Evolutionary conservation across 2,329 filamentous ascomycete genomes (phyloP).

Genomic region (Verticillium longisporum): DNA sequence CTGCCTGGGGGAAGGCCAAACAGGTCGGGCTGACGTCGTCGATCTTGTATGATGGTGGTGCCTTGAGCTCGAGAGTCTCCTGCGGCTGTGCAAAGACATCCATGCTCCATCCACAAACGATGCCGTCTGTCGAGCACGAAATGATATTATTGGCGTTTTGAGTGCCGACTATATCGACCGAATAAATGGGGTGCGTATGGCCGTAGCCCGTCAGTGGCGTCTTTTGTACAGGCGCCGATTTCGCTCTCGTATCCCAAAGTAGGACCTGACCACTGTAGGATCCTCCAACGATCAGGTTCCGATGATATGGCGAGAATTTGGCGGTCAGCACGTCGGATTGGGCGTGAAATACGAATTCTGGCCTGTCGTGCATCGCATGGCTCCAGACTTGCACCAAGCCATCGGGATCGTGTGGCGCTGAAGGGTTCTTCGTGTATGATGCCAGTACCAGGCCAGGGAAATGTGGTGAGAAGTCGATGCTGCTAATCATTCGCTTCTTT

Average conservation of each 20-base stretch:
- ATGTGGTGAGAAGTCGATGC: conserved; percentile 92
- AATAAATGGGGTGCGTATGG: conserved; percentile 95
- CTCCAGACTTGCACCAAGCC: conserved; percentile 97
- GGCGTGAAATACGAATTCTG: conserved; percentile 94
- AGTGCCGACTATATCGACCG: conserved; percentile 89
- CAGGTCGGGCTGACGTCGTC: conserved; percentile 94
- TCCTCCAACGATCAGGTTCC: conserved; percentile 90
- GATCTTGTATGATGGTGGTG: conserved; percentile 79
- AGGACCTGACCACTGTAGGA: conserved; percentile 96
- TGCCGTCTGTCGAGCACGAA: conserved; percentile 91
- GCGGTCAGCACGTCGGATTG: conserved; percentile 93
- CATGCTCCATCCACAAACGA: conserved; percentile 94
- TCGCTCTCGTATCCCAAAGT: conserved; percentile 91
- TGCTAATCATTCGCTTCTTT: conserved; percentile 95
- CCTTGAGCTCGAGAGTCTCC: conserved; percentile 82
- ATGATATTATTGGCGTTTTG: conserved; percentile 99
- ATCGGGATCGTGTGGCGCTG: conserved; percentile 87
- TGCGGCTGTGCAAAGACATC: conserved; percentile 97
- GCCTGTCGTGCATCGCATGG: conserved; percentile 83
- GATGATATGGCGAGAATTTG: conserved; percentile 98
- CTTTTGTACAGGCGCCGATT: conserved; percentile 86
- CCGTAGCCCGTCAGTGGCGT: conserved; percentile 91
- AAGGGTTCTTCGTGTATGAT: conserved; percentile 95
- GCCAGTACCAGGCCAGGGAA: conserved; percentile 89
- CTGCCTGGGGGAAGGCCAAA: conserved; percentile 88